phyloP scores from a whole-genome alignment of 345 rosid species.

The Cardiospermum halicacabum region DNA sequence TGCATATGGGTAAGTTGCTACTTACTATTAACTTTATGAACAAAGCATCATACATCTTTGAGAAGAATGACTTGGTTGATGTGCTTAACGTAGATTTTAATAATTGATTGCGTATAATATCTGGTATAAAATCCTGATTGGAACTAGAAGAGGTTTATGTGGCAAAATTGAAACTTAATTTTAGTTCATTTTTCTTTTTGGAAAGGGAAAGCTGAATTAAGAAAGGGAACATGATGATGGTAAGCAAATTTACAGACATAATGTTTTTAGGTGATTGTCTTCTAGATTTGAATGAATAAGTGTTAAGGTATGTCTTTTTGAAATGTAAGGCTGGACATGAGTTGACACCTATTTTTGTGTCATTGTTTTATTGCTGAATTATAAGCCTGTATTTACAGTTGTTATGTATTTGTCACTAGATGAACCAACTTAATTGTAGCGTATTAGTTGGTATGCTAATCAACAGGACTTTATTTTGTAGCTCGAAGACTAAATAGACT shows the following conservation, averaged over 20 bases:
- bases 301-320: background rate
- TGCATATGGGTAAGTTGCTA: slow-evolving; percentile 85
- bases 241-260: background rate
- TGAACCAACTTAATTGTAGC: background rate
- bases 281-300: background rate
- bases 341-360: background rate
- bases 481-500: slow-evolving; percentile 1
- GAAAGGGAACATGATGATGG: background rate
- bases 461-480: slow-evolving; percentile 11
- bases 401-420: slow-evolving; percentile 4
- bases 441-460: slow-evolving; percentile 18
- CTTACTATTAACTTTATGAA: background rate
- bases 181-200: background rate
- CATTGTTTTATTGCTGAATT: slow-evolving; percentile 2
- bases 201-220: background rate
- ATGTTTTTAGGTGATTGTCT: background rate
- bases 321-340: background rate
- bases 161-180: background rate
- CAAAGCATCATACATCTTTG: background rate
- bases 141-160: slow-evolving; percentile 1
- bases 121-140: background rate
- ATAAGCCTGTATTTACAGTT: no score
- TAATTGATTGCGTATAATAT: background rate
- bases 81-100: background rate
- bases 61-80: background rate